A percentile compares a stretch with the other conserved stretches of the same genome.
Conservation (phyloP, 345 rosid species). For the Psidium friedrichsthalianum region DNA sequence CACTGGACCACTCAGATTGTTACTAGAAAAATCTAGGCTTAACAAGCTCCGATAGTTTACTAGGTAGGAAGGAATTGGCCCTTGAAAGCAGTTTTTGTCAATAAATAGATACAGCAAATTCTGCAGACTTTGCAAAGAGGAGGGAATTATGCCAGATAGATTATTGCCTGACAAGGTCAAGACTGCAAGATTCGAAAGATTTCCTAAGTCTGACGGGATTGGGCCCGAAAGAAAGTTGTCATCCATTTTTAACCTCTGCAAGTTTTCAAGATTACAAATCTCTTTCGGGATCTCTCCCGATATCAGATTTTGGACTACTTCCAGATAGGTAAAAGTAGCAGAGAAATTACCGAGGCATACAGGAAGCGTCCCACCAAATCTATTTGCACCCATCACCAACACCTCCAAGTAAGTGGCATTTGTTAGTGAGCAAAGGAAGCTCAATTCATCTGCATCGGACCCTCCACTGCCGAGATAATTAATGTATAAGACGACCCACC, state of each 20-base stretch:
- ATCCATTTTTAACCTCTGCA: neutral
- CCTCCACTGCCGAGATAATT: conserved; percentile 9
- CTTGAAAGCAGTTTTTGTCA: no score
- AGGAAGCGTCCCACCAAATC: neutral
- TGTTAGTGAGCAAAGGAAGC: conserved; percentile 8
- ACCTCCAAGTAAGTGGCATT: neutral
- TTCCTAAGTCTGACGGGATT: neutral
- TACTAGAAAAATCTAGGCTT: no score
- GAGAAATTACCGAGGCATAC: neutral
- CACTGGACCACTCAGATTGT: no score
- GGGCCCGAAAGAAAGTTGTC: neutral
- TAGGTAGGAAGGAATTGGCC: no score
- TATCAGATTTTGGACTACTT: neutral
- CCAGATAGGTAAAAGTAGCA: neutral
- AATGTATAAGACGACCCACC: neutral
- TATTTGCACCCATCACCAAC: neutral
- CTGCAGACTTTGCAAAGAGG: neutral
- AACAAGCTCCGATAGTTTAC: no score
- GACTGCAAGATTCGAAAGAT: neutral
- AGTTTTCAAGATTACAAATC: conserved; percentile 3
- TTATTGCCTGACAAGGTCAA: neutral
- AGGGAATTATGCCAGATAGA: neutral
- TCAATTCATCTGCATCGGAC: neutral
- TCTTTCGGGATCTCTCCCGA: conserved; percentile 7
- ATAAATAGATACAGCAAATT: no score